These are phyloP conservation scores for Picea engelmannii DNA, from an alignment of 83 land plant genomes.

Conservation along the genomic window DNA sequence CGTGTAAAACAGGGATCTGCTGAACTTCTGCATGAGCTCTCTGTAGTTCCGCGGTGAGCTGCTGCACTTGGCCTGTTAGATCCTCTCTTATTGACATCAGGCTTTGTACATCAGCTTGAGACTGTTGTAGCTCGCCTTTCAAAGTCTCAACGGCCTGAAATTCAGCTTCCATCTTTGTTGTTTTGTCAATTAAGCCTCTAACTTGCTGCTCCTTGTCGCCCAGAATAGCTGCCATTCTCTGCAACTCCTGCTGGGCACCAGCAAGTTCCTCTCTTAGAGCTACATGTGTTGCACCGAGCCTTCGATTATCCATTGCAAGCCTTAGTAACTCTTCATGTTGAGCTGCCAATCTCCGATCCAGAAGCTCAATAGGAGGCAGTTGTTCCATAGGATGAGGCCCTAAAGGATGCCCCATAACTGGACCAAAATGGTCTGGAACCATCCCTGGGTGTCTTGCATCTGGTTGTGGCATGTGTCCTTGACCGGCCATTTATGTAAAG, in stretches of 20 bases:
- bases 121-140: constrained; percentile 59
- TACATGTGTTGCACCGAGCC: no score
- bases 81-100: constrained; percentile 47
- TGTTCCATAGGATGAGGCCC: no score
- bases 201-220: constrained; percentile 61
- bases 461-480: no score
- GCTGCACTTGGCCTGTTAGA: constrained; percentile 39
- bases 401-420: no score
- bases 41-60: constrained; percentile 45
- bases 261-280: constrained; percentile 66
- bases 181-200: constrained; percentile 50
- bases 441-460: no score
- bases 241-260: constrained; percentile 49
- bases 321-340: no score
- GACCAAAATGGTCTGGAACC: no score
- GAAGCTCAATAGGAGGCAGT: no score
- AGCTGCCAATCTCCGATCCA: no score
- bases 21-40: constrained; percentile 37
- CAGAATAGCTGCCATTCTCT: constrained; percentile 33
- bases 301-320: no score
- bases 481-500: no score
- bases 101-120: constrained; percentile 48
- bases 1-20: constrained; percentile 45
- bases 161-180: constrained; percentile 58
- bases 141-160: no score